These are phyloP conservation scores for Apostasia ramifera DNA, from an alignment of 106 monocot species.

Conservation along the genomic window DNA sequence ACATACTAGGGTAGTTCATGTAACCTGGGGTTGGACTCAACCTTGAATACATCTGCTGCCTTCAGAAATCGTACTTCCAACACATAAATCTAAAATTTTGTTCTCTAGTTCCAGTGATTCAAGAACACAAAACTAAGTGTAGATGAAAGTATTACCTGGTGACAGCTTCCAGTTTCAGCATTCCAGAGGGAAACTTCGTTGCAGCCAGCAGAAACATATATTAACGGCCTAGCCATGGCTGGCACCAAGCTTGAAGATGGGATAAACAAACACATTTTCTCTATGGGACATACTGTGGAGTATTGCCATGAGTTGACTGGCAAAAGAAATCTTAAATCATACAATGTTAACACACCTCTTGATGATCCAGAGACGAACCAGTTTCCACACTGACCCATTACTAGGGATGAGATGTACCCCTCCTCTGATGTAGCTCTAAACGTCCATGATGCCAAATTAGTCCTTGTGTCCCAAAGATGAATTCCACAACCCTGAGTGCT, in stretches of 20 bases:
- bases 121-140: not conserved
- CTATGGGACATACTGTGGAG: slow-evolving; percentile 64
- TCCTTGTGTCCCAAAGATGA: slow-evolving; percentile 83
- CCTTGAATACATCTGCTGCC: too few species aligned
- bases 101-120: not conserved
- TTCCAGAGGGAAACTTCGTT: slow-evolving; percentile 99
- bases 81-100: not conserved
- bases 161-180: slow-evolving; percentile 96
- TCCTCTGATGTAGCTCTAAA: slow-evolving; percentile 66
- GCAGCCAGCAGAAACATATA: slow-evolving; percentile 90
- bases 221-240: slow-evolving; percentile 45
- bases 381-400: slow-evolving; percentile 85
- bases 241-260: slow-evolving; percentile 50
- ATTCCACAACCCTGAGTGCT: slow-evolving; percentile 69
- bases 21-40: too few species aligned
- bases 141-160: slow-evolving; percentile 49
- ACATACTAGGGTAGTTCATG: too few species aligned
- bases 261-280: slow-evolving; percentile 69
- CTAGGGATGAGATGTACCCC: slow-evolving; percentile 74
- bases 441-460: slow-evolving; percentile 47
- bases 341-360: slow-evolving; percentile 80
- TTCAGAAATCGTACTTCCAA: too few species aligned
- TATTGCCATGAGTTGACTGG: slow-evolving; percentile 95
- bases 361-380: slow-evolving; percentile 98
- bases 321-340: slow-evolving; percentile 94